Conservation (phyloP, 192 early-diverging fungal species). For the Mortierella antarctica region DNA sequence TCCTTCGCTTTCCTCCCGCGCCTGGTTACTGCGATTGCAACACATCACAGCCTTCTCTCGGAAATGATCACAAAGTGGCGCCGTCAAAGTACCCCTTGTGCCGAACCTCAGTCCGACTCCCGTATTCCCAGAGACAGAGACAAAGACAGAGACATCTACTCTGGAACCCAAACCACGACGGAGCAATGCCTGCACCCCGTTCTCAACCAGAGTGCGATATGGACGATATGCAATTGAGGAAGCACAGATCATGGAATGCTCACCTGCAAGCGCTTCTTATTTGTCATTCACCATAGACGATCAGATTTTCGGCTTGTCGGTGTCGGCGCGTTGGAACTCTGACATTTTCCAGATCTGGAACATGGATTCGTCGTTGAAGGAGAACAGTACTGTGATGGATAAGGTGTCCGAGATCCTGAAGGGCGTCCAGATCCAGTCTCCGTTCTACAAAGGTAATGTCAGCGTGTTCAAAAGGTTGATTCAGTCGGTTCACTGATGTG, state of each 20-base stretch:
- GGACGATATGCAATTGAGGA: background rate
- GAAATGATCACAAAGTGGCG: too few species aligned
- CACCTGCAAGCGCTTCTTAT: background rate
- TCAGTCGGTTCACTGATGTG: background rate
- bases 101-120: background rate
- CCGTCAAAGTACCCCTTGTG: background rate
- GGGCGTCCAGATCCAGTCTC: slow-evolving; percentile 52
- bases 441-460: slow-evolving; percentile 61
- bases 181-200: too few species aligned
- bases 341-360: slow-evolving; percentile 66
- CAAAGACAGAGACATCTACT: too few species aligned
- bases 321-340: slow-evolving; percentile 59
- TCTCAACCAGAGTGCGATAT: too few species aligned
- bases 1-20: too few species aligned
- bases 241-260: background rate
- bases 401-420: slow-evolving; percentile 50
- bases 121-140: background rate
- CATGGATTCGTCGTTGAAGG: slow-evolving; percentile 48
- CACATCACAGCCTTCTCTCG: too few species aligned
- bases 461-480: background rate
- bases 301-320: slow-evolving; percentile 60
- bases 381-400: slow-evolving; percentile 54
- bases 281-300: slow-evolving; percentile 33
- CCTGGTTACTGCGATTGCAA: too few species aligned
- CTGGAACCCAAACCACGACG: too few species aligned